Evolutionary conservation across 2,329 filamentous ascomycete genomes (phyloP), one percentile per base, ranked within the genome.

Genomic region (Pseudogymnoascus sp.): DNA sequence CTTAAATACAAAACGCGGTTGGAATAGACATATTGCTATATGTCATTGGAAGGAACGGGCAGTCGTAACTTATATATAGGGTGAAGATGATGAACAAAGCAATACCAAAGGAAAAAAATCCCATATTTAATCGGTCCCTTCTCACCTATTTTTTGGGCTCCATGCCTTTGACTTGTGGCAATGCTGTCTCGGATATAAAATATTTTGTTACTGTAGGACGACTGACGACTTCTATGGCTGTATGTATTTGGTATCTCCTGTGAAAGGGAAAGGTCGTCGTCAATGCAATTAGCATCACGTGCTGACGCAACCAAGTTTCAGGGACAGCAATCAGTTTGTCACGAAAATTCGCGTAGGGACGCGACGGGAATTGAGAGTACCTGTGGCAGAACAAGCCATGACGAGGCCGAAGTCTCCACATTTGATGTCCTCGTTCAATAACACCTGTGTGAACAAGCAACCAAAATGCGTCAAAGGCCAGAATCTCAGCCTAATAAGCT

Each of bases 391-490:
- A 55, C 49, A 55, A 18, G 8, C 49, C 49, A 33, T 55, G 49
- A 55, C 49, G 25, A 31, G 28, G n/a, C 18, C 2, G 28, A 16
- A 28, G 2, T 33, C n/a, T 55, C 49, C 49, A 55, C 28, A 55
- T 33, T 55, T 55, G 28, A 55, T 55, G 28, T 33, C 28, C 49
- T 55, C 49, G 11, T 21, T 14, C 28, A 55, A 28, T 11, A 52
- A 33, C 16, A 33, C 28, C 28, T 33, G n/a, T 31, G 49, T 55
- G 28, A 33, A 55, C n/a, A 55, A 52, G 14, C 49, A 55, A 21
- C 28, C 61, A 52, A 67, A 64, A 75, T 74, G 72, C 68, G 71
- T 65, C 69, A 65, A 16, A 67, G 63, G 28, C 63, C 61, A 12
- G 62, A 63, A 8, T 31, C 60, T 6, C 45, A 61, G 31, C 63